Evolutionary conservation across 805 yeast genomes (phyloP).

Genomic region (Starmerella cellae): DNA sequence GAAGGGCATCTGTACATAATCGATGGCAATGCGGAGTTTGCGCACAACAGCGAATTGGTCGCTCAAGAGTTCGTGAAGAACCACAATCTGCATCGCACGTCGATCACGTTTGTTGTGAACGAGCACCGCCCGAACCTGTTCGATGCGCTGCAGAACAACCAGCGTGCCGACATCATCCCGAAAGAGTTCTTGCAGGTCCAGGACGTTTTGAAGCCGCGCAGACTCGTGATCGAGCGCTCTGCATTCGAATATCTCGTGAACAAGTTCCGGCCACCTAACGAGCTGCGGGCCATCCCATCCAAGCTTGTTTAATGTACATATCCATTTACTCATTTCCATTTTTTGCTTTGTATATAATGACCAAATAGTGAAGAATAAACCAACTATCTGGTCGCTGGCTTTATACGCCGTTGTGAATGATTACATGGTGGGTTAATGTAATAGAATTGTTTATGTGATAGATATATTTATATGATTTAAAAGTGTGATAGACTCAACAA

Average conservation of each 20-base stretch:
- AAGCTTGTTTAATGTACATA: neutral
- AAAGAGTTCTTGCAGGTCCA: slow-evolving; percentile 73
- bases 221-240: slow-evolving; percentile 55
- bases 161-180: slow-evolving; percentile 49
- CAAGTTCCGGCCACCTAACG: slow-evolving; percentile 10
- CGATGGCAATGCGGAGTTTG: slow-evolving; percentile 38
- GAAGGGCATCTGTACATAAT: slow-evolving; percentile 58
- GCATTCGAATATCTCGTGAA: slow-evolving; percentile 51
- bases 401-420: no score
- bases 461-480: no score
- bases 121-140: slow-evolving; percentile 48
- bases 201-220: slow-evolving; percentile 67
- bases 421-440: no score
- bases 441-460: no score
- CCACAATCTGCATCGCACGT: slow-evolving; percentile 20
- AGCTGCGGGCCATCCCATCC: slow-evolving; percentile 5
- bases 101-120: slow-evolving; percentile 53
- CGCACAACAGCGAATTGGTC: slow-evolving; percentile 30
- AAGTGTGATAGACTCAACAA: no score
- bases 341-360: no score
- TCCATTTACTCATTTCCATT: neutral
- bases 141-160: slow-evolving; percentile 40
- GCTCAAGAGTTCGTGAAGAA: slow-evolving; percentile 41
- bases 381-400: no score
- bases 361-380: no score